A percentile compares a stretch with the other conserved stretches of the same genome.
These are phyloP conservation scores for Exserohilum rostratum DNA, from an alignment of 2,329 filamentous ascomycete genomes.

Conservation along the genomic window DNA sequence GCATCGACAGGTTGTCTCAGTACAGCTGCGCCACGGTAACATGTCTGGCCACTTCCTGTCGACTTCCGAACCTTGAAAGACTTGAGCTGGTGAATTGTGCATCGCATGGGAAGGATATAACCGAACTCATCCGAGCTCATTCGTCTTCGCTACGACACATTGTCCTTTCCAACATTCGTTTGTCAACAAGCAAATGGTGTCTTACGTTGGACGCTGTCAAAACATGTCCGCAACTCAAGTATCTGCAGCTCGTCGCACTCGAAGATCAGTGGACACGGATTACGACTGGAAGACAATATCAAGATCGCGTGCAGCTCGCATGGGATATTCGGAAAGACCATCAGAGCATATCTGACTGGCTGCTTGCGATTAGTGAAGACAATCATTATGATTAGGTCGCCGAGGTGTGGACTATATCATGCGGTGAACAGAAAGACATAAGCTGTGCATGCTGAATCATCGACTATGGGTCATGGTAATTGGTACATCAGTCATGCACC, in stretches of 20 bases:
- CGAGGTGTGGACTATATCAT: neutral
- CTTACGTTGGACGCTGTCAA: conserved; percentile 17
- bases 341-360: neutral
- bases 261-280: conserved; percentile 6
- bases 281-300: neutral
- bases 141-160: conserved; percentile 17
- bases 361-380: neutral
- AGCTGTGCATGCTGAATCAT: no score
- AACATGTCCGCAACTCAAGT: conserved; percentile 1
- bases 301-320: conserved; percentile 6
- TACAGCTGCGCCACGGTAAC: conserved; percentile 26
- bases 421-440: no score
- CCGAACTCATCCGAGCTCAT: conserved; percentile 22
- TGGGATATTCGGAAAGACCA: conserved; percentile 2
- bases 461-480: no score
- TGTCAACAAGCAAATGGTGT: conserved; percentile 26
- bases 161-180: conserved; percentile 15
- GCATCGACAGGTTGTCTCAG: conserved; percentile 10
- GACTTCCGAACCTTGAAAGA: conserved; percentile 14
- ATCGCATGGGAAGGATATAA: conserved; percentile 22
- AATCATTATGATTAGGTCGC: neutral
- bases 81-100: conserved; percentile 26
- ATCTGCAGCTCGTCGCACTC: conserved; percentile 11
- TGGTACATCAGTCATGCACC: no score
- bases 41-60: conserved; percentile 19